phyloP scores from a whole-genome alignment of 305 asterid genomes.

The Fraxinus albicans region DNA sequence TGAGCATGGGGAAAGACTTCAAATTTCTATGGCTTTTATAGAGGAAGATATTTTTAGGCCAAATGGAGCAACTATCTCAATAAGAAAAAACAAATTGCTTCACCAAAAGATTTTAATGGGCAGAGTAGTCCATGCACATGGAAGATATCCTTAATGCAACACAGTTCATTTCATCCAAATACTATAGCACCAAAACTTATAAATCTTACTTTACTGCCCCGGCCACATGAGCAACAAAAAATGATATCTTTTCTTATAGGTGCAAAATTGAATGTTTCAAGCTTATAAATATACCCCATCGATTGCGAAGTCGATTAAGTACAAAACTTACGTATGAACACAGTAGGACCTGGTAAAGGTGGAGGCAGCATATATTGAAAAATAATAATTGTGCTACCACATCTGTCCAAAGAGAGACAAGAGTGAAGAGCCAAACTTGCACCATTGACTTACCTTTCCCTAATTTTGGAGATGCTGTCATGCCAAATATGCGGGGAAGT shows the following conservation, averaged over 20 bases:
- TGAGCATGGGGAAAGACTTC: background rate
- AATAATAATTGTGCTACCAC: background rate
- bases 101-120: background rate
- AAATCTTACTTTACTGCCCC: background rate
- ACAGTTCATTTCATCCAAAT: background rate
- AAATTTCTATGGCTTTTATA: background rate
- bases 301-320: background rate
- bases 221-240: background rate
- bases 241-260: background rate
- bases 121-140: background rate
- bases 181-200: background rate
- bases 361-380: background rate
- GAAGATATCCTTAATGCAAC: background rate
- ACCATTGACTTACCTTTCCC: conserved; percentile 77
- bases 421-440: conserved; percentile 19
- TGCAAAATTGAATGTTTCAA: background rate
- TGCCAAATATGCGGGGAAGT: conserved; percentile 95
- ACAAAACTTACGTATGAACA: background rate
- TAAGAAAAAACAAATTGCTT: background rate
- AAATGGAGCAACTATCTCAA: background rate
- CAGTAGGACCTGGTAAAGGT: background rate
- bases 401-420: conserved; percentile 9
- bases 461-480: conserved; percentile 94
- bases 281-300: background rate
- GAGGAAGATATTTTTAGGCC: background rate